A percentile compares a stretch with the other conserved stretches of the same genome.
phyloP scores from a whole-genome alignment of 2,329 filamentous ascomycete genomes.

The Emmonsiellopsis sp. region DNA sequence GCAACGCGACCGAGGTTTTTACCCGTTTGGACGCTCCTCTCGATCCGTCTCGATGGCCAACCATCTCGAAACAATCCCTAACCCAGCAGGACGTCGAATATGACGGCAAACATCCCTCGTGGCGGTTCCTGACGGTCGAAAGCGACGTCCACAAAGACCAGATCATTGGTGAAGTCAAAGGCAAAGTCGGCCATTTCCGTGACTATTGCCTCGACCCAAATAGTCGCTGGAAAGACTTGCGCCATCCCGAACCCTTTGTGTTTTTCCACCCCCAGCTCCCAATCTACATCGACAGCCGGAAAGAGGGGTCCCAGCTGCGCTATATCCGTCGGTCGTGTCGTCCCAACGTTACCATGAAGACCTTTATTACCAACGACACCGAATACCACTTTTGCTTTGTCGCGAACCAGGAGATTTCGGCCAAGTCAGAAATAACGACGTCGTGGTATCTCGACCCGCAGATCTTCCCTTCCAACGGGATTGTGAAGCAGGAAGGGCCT shows the following conservation, averaged over 20 bases:
- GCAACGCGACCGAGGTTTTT: constrained; percentile 59
- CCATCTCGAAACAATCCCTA: constrained; percentile 43
- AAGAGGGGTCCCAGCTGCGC: constrained; percentile 74
- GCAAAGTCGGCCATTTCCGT: constrained; percentile 63
- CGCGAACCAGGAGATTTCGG: constrained; percentile 63
- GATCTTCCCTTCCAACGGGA: constrained; percentile 27
- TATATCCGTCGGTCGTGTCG: constrained; percentile 88
- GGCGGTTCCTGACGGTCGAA: constrained; percentile 51
- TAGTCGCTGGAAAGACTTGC: constrained; percentile 59
- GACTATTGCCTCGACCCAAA: constrained; percentile 58
- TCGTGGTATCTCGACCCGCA: constrained; percentile 39
- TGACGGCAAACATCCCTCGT: constrained; percentile 54
- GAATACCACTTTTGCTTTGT: constrained; percentile 92
- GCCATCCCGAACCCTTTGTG: constrained; percentile 57
- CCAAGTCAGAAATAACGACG: constrained; percentile 41
- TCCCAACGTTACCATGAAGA: constrained; percentile 81
- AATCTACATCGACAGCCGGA: constrained; percentile 84
- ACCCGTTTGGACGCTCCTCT: constrained; percentile 47
- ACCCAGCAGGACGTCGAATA: constrained; percentile 39
- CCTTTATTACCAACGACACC: constrained; percentile 65
- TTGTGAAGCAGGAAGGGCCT: constrained; percentile 31
- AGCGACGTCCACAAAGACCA: constrained; percentile 42
- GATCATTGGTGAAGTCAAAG: constrained; percentile 65
- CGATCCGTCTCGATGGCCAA: constrained; percentile 45
- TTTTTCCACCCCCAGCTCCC: constrained; percentile 84